Evolutionary conservation across 2,329 filamentous ascomycete species (phyloP), one percentile per base, ranked within the genome.

Genomic region (Fusarium paranaense): DNA sequence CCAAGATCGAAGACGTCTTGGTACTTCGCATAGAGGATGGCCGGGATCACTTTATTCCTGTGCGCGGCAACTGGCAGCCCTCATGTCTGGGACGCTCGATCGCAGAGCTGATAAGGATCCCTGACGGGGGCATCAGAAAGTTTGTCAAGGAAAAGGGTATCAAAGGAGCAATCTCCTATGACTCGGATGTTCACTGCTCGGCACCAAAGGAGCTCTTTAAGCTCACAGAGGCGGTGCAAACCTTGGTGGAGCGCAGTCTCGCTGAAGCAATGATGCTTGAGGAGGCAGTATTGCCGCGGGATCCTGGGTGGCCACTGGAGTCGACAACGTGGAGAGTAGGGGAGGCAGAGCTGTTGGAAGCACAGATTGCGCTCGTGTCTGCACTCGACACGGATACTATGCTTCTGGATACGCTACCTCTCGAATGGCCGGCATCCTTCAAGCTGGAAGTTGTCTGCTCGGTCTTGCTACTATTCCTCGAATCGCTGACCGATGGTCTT

Each of bases 131-230:
- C 6, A 93, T 93, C 66, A 86, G 95, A 22, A 84, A 81, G 9
- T 87, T 91, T 42, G 73, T 85, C 40, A 71, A 78, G 20, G 79
- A 81, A 6, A 79, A 79, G 25, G 76, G 80, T 8, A 84, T 85
- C 16, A 81, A 83, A 4, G 87, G 86, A 3, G 85, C 86, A 72
- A 92, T 89, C 68, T 87, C 85, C 56, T 89, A 87, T 77, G 87
- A 85, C 78, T 87, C 83, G 42, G 90, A 88, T 68, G 89, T 94
- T 71, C 90, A 90, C 80, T 92, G 93, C 80, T 96, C 95, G 13
- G 95, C 95, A 2, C 96, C 97, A 1, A 91, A 94, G 70, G 96
- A 98, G 82, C 87, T 98, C 10, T 97, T 98, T 83, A 92, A 92
- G 80, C 89, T 99, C 78, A 98, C 95, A 6, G 94, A 98, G 81